A percentile compares a stretch with the other conserved stretches of the same genome.
Evolutionary conservation across 306 rosid species (phyloP).

Genomic region (Dryas drummondii): DNA sequence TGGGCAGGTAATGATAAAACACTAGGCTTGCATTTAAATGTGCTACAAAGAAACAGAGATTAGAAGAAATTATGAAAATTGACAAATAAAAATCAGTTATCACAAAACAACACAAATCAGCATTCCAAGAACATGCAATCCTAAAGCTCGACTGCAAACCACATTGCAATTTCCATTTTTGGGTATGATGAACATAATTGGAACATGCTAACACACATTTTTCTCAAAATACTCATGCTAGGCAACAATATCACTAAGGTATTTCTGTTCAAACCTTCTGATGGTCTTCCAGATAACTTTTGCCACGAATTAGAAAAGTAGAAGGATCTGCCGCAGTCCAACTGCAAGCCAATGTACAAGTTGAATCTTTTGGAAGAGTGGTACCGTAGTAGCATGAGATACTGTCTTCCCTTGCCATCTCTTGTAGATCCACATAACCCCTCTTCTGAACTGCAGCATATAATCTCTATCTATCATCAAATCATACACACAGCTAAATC

Average conservation of each 20-base stretch:
- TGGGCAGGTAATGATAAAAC: background rate
- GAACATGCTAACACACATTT: background rate
- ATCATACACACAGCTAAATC: background rate
- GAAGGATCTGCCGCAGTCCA: conserved; percentile 83
- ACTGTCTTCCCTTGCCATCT: conserved; percentile 50
- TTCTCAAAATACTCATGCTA: background rate
- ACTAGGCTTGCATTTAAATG: background rate
- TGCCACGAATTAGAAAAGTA: conserved; percentile 75
- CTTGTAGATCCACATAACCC: conserved; percentile 72
- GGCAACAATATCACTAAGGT: conserved; percentile 1
- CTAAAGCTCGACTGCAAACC: background rate
- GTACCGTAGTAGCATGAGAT: conserved; percentile 46
- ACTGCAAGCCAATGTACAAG: conserved; percentile 53
- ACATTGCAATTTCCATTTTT: background rate
- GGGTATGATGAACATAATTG: background rate
- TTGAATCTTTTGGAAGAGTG: conserved; percentile 69
- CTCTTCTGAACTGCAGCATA: conserved; percentile 69
- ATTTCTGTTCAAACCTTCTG: conserved; percentile 48
- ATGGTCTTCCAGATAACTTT: conserved; percentile 57
- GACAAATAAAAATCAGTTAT: background rate
- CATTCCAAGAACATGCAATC: background rate
- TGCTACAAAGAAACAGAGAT: background rate
- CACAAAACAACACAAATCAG: background rate
- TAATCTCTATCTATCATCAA: conserved; percentile 4
- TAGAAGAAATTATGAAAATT: background rate